Conservation (phyloP, 176 grass and related monocot species). For the Melocanna baccifera region DNA sequence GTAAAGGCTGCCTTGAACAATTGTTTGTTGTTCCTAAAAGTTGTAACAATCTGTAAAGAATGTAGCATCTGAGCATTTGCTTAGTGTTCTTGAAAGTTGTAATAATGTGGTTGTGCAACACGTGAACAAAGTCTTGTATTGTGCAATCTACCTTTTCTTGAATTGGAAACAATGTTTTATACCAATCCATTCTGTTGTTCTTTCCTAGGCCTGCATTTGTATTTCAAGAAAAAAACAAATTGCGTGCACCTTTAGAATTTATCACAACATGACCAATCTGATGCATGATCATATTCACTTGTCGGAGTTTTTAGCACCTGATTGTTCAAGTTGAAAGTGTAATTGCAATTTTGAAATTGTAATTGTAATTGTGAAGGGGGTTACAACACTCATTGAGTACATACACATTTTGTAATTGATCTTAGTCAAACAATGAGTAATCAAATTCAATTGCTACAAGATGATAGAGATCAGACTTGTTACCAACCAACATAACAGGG, state of each 20-base stretch:
- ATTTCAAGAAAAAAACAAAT: neutral
- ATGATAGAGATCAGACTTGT: too few species aligned
- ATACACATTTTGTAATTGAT: too few species aligned
- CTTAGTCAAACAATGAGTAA: too few species aligned
- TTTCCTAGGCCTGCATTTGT: neutral
- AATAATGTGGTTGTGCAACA: neutral
- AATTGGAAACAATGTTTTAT: neutral
- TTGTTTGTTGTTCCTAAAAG: neutral
- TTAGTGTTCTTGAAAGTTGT: neutral
- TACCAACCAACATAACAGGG: too few species aligned
- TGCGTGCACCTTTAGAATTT: neutral
- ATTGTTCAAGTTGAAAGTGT: too few species aligned
- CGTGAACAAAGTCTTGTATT: neutral
- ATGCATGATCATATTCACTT: neutral
- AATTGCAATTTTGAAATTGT: too few species aligned
- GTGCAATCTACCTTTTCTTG: neutral
- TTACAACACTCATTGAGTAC: too few species aligned
- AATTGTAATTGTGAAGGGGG: too few species aligned
- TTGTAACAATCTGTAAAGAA: neutral
- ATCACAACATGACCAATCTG: neutral
- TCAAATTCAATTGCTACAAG: too few species aligned
- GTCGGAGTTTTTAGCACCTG: neutral
- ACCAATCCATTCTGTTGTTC: neutral
- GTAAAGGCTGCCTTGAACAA: slow-evolving; percentile 11
- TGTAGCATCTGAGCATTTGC: neutral